Percentiles rank a stretch among this genome's conserved stretches.
Evolutionary conservation across 2,329 filamentous ascomycete species (phyloP).

Genomic region (Aspergillus sp.): DNA sequence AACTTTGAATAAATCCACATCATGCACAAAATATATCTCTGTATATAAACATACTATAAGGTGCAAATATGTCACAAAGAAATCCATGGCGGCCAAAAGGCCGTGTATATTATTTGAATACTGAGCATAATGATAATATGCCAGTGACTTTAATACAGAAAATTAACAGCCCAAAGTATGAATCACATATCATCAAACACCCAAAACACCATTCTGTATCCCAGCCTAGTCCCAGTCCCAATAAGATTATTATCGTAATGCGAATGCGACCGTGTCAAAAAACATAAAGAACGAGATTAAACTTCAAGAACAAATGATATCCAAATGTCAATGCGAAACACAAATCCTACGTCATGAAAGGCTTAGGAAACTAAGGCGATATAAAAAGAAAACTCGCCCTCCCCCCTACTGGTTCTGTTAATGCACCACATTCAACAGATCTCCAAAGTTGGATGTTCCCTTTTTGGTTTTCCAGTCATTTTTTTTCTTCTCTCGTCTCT

Average conservation of each 20-base stretch:
- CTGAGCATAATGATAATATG: no score
- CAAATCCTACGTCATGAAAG: no score
- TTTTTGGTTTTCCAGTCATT: conserved; percentile 43
- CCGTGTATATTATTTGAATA: no score
- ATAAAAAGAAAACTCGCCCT: no score
- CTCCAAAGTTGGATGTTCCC: conserved; percentile 28
- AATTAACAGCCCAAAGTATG: neutral
- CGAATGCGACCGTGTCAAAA: conserved; percentile 1
- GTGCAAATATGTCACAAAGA: no score
- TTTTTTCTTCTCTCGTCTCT: conserved; percentile 46
- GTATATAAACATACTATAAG: no score
- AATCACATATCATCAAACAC: neutral
- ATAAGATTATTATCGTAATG: neutral
- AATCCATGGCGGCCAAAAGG: no score
- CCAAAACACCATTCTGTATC: neutral
- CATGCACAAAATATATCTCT: no score
- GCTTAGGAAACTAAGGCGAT: no score
- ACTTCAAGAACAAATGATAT: no score
- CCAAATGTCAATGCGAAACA: no score
- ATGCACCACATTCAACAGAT: conserved; percentile 34
- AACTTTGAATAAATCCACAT: no score
- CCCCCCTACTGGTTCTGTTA: conserved; percentile 10
- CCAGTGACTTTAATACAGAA: neutral
- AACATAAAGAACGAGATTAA: neutral
- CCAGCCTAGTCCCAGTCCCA: neutral